Evolutionary conservation across 1,284 basidiomycete genomes (phyloP).

Genomic region (Blastosporella zonata): DNA sequence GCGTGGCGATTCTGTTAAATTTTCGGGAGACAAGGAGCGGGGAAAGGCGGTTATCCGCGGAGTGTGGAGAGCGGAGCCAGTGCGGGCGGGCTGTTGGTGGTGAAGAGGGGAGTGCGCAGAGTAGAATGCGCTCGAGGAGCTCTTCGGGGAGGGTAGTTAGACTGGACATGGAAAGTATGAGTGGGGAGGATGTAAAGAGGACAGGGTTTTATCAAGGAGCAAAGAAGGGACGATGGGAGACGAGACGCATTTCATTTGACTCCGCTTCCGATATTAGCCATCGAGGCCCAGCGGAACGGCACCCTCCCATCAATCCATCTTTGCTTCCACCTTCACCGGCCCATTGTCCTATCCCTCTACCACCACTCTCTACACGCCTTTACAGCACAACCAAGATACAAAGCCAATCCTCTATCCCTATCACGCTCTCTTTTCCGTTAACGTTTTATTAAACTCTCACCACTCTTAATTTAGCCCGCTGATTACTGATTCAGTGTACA

Average conservation of each 20-base stretch:
- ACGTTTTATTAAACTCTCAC: no score
- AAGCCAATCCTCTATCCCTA: no score
- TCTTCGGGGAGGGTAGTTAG: constrained; percentile 53
- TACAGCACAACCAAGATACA: no score
- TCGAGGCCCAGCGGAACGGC: background rate
- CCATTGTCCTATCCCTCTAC: background rate
- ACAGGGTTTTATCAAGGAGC: background rate
- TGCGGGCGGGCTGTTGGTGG: constrained; percentile 24
- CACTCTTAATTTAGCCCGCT: no score
- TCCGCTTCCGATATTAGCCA: background rate
- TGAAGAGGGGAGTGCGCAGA: constrained; percentile 28
- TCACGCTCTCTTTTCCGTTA: no score
- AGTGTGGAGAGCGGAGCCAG: constrained; percentile 28
- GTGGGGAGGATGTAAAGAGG: background rate
- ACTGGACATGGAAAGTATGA: background rate
- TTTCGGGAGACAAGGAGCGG: constrained; percentile 45
- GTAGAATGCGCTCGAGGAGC: constrained; percentile 49
- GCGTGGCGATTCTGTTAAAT: constrained; percentile 51
- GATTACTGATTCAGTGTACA: no score
- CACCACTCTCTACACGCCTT: no score
- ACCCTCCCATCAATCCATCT: background rate
- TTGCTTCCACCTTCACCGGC: background rate
- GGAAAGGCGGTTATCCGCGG: constrained; percentile 26
- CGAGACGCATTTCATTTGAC: background rate
- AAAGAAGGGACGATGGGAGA: background rate